Percentiles rank a stretch among this genome's conserved stretches.
phyloP scores from a whole-genome alignment of 371 early-diverging fungal genomes.

The Conidiobolus incongruus region DNA sequence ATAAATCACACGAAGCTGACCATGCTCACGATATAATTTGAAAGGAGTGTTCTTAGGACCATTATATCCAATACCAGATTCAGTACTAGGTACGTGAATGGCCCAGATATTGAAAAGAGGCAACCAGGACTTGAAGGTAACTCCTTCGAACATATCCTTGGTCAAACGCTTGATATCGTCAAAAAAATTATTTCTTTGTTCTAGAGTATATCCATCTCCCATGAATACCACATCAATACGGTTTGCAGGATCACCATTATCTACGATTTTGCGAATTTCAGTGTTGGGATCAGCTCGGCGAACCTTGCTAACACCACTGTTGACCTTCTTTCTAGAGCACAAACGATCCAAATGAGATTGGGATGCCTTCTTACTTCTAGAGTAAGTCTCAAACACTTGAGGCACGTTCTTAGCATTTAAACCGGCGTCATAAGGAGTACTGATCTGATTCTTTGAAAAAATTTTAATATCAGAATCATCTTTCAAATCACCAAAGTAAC shows the following conservation, averaged over 20 bases:
- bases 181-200: conserved; percentile 19
- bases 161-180: conserved; percentile 22
- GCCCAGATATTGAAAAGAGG: conserved; percentile 35
- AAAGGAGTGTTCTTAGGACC: conserved; percentile 24
- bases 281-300: conserved; percentile 8
- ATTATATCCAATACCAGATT: conserved; percentile 24
- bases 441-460: no score
- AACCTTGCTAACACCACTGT: neutral
- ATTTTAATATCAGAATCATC: no score
- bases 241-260: conserved; percentile 20
- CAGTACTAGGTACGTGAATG: conserved; percentile 16
- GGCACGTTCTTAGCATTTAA: neutral
- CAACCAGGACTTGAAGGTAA: conserved; percentile 19
- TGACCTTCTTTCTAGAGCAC: neutral
- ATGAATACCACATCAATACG: conserved; percentile 30
- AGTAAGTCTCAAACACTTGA: neutral
- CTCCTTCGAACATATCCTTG: conserved; percentile 25
- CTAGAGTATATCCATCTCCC: conserved; percentile 31
- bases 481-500: no score
- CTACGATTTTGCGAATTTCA: conserved; percentile 13
- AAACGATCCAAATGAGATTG: neutral
- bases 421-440: neutral
- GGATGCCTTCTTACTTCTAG: neutral
- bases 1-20: conserved; percentile 31
- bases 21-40: conserved; percentile 29